Evolutionary conservation across 192 early-diverging fungal species (phyloP), one percentile per base, ranked within the genome.

Genomic region (Piromyces finnis): DNA sequence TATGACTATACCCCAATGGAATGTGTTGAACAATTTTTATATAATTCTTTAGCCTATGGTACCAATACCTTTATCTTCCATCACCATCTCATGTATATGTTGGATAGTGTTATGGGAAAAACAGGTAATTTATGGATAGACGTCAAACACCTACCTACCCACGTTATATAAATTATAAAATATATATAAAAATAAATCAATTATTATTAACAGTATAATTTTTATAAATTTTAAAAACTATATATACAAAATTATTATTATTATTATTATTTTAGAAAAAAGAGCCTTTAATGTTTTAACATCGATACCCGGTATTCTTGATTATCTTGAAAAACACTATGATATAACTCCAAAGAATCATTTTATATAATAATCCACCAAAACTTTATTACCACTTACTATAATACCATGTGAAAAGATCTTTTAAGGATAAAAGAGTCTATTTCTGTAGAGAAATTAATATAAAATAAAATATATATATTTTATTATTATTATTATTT

Each of bases 61-160:
- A 93, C 94, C 27, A 92, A 92, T 30, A 87, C 88, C 1, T 93
- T 92, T 82, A 95, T 99, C 29, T 89, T 95, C 36, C 96, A 97
- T 81, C 97, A 99, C 82, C 97, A 99, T 83, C 80, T 99, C 29
- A 96, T 96, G 94, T 98, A 88, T 85, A 97, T 97, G 95, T 87
- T 95, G 79, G 96, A 97, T 80, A 87, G 88, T 77, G 78, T 87
- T 29, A 95, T 98, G 95, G 90, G 88, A 81, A 89, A 89, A 77
- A 87, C 92, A 12, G 86, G 86, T 85, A 81, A n/a, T n/a, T n/a
- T 28, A 79, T 59, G 2, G 5, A 22, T 14, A 51, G n/a, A n/a
- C n/a, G n/a, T n/a, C n/a, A n/a, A n/a, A n/a, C n/a, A n/a, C n/a
- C n/a, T n/a, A n/a, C n/a, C n/a, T n/a, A n/a, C n/a, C n/a, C n/a